Evolutionary conservation across 768 basidiomycete species (phyloP), one percentile per base, ranked within the genome.

Genomic region (Auriculariales sp.): DNA sequence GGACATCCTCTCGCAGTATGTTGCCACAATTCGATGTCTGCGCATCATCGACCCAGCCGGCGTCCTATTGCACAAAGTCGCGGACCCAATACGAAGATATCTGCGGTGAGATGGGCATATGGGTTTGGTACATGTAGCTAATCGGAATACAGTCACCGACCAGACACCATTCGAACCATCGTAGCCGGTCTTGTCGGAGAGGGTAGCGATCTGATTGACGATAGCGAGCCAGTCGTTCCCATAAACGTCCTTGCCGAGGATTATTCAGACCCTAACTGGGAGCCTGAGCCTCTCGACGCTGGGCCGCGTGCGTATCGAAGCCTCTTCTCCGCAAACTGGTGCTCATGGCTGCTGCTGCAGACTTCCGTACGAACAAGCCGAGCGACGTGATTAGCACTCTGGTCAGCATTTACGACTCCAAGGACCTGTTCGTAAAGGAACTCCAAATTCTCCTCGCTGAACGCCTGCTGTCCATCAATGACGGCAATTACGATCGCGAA

Each of bases 381-480:
- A 86, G 86, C 56, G 95, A 98, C 59, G 81, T 98, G 53, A 83
- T 98, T 59, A 93, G 89, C 61, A 94, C 94, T 1, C 79, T 98
- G 1, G 92, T 98, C 56, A 91, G 87, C 62, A 98, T 98, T 55
- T 98, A 97, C 57, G 92, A 97, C 61, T 93, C 93, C 2, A 87
- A 91, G 59, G 95, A 97, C 56, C 75, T 97, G 7, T 97, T 99
- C 58, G 78, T 98, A 57, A 94, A 90, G 61, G 95, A 98, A 62
- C 68, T 99, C 28, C 95, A 98, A 61, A 81, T 90, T 1, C 68
- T 95, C 3, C 75, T 99, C 12, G 93, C 92, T 1, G 87, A 91
- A 53, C 74, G 92, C 7, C 66, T 99, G 30, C 68, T 99, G 44
- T 74, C 77, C 0, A 79, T 92, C 42, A 79, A 71, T 42, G 84